These are phyloP conservation scores for Hamamelis virginiana DNA, from an alignment of 164 flowering plant genomes.

Conservation along the genomic window DNA sequence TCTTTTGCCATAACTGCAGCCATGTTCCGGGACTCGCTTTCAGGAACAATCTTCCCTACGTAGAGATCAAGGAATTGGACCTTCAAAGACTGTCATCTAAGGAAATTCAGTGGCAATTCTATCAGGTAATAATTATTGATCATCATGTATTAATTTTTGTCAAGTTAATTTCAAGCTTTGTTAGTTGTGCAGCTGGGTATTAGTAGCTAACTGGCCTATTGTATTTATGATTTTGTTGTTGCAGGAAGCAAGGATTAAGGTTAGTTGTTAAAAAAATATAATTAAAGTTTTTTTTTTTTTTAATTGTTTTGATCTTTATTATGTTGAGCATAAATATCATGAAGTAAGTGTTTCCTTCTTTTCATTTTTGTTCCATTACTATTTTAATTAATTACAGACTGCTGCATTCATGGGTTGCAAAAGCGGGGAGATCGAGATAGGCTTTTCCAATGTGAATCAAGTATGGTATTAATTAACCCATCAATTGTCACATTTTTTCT, in stretches of 20 bases:
- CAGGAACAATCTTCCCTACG: slow-evolving; percentile 43
- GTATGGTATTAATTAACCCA: slow-evolving; percentile 35
- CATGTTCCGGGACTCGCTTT: slow-evolving; percentile 71
- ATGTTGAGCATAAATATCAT: not conserved
- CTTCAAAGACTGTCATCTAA: slow-evolving; percentile 38
- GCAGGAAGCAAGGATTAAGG: slow-evolving; percentile 89
- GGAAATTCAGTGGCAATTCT: slow-evolving; percentile 56
- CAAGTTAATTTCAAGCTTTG: not conserved
- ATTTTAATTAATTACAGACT: slow-evolving; percentile 29
- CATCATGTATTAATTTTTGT: not conserved
- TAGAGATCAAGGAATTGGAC: slow-evolving; percentile 44
- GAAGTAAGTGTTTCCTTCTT: not conserved
- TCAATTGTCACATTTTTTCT: not conserved
- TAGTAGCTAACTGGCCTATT: not conserved
- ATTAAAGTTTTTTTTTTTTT: too few relatives aligned
- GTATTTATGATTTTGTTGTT: slow-evolving; percentile 4
- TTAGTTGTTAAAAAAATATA: slow-evolving; percentile 12
- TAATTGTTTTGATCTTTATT: too few relatives aligned
- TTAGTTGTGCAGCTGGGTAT: not conserved
- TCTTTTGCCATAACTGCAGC: slow-evolving; percentile 23
- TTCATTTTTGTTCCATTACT: not conserved
- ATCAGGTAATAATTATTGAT: slow-evolving; percentile 45
- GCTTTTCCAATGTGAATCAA: slow-evolving; percentile 36
- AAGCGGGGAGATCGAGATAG: slow-evolving; percentile 78
- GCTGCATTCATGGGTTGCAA: slow-evolving; percentile 67